Conservation (phyloP, 78 protist species). For the Dictyostelium intermedium region DNA sequence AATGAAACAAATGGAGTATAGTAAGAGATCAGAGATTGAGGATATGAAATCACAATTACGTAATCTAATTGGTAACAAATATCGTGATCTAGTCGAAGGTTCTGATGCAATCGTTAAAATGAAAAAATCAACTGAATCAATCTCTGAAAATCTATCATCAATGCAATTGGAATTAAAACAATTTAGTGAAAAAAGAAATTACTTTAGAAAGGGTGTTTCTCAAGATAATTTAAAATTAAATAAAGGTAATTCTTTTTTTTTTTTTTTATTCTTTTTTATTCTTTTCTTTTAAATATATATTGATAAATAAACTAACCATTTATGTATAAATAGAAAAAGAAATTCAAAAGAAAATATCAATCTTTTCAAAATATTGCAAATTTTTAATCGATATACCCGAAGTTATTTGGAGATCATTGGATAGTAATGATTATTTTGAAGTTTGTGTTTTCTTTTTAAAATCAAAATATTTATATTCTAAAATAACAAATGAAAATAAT, state of each 20-base stretch:
- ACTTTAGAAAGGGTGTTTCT: conserved; percentile 5
- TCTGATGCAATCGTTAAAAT: conserved; percentile 73
- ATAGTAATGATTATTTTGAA: conserved; percentile 60
- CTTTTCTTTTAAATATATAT: background rate
- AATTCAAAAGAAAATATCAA: background rate
- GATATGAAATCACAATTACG: conserved; percentile 61
- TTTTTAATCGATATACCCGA: conserved; percentile 58
- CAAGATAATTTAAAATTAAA: background rate
- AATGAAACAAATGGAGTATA: conserved; percentile 54
- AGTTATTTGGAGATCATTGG: conserved; percentile 66
- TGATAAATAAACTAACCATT: background rate
- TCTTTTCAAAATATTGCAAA: conserved; percentile 31
- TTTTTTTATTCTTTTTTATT: background rate
- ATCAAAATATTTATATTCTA: conserved; percentile 21
- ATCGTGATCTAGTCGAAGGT: conserved; percentile 65
- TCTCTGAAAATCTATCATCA: background rate
- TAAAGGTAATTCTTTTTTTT: background rate
- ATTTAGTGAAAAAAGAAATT: conserved; percentile 25
- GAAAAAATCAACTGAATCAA: conserved; percentile 43
- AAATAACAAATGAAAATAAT: background rate
- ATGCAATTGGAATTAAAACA: conserved; percentile 45
- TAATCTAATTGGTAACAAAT: conserved; percentile 57
- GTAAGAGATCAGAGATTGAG: conserved; percentile 55
- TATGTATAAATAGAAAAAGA: conserved; percentile 8
- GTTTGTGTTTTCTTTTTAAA: conserved; percentile 37